Conservation (phyloP, 768 basidiomycete genomes). For the Leccinum longicurvipes region DNA sequence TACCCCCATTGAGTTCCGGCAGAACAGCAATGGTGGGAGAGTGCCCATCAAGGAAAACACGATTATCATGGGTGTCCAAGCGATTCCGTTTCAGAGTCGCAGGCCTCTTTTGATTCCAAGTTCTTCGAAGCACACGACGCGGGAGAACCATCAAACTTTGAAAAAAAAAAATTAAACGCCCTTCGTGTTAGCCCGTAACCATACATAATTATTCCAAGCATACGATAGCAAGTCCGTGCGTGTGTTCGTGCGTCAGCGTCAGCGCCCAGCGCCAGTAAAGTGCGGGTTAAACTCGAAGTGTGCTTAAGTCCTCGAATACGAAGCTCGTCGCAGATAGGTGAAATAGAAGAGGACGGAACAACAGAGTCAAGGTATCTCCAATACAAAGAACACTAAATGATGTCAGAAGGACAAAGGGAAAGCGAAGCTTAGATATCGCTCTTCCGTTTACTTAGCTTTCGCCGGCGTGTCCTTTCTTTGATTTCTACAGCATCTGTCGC, state of each 20-base stretch:
- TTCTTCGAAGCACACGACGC: conserved; percentile 5
- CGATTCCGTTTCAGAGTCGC: neutral
- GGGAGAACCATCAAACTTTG: neutral
- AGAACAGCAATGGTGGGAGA: conserved; percentile 2
- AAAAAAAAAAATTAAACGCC: neutral
- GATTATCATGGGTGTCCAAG: neutral
- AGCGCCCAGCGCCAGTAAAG: conserved; percentile 16
- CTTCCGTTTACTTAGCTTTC: conserved; percentile 35
- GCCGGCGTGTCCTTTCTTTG: conserved; percentile 28
- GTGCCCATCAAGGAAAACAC: conserved; percentile 2
- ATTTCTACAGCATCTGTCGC: conserved; percentile 15
- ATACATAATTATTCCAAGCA: neutral
- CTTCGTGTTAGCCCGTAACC: conserved; percentile 5
- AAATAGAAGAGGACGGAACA: conserved; percentile 22
- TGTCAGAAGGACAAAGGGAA: conserved; percentile 10
- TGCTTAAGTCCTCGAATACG: conserved; percentile 10
- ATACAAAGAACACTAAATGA: conserved; percentile 7
- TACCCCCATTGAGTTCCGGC: neutral
- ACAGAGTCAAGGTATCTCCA: conserved; percentile 21
- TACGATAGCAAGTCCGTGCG: neutral
- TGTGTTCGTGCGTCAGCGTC: neutral
- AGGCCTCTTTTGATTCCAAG: conserved; percentile 4
- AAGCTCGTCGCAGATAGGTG: conserved; percentile 2
- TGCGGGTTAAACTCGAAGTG: conserved; percentile 11
- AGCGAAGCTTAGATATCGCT: conserved; percentile 20